Evolutionary conservation across 331 rosid genomes (phyloP), one percentile per base, ranked within the genome.

Genomic region (Malus hybrid): DNA sequence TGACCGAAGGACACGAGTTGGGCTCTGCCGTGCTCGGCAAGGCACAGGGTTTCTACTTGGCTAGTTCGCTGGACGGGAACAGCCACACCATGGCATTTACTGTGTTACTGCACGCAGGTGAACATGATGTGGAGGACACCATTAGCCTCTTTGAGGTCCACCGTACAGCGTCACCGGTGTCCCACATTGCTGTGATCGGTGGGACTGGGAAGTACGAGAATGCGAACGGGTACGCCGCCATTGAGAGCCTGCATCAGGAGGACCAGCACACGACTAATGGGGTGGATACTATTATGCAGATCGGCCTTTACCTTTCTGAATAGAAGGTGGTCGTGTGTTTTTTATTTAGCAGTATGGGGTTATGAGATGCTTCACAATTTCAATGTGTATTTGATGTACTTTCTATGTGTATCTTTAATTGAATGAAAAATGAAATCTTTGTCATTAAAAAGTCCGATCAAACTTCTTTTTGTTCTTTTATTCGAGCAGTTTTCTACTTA

Each of bases 151-250:
- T 92, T n/a, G 97, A 97, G 56, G 85, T 94, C 61, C 97, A 92
- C 67, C 88, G 97, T 31, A 90, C 91, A 0, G 97, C 89, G 0
- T 72, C 92, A 1, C 76, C 69, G 0, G 81, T 79, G n/a, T 92
- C 99, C n/a, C 90, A 89, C 82, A 68, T 94, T 24, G 86, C 93
- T 1, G 93, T 92, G 80, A 86, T 90, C 24, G 96, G 97, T 4
- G 97, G 97, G 52, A 90, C 93, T 0, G 97, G 97, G 3, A 94
- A 86, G 87, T 92, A 87, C 32, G 96, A 91, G 87, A 88, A 88
- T 79, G 96, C 97, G 0, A 87, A 63, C 67, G 99, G 99, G 20
- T 90, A 92, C 72, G 92, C 90, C 22, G 72, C 83, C 14, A 81
- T 94, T 61, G 97, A 92, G 79, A 86, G 86, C 13, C 92, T 94